A percentile compares a stretch with the other conserved stretches of the same genome.
phyloP scores from a whole-genome alignment of 495 filamentous ascomycete genomes.

The Hypomontagnella monticulosa region DNA sequence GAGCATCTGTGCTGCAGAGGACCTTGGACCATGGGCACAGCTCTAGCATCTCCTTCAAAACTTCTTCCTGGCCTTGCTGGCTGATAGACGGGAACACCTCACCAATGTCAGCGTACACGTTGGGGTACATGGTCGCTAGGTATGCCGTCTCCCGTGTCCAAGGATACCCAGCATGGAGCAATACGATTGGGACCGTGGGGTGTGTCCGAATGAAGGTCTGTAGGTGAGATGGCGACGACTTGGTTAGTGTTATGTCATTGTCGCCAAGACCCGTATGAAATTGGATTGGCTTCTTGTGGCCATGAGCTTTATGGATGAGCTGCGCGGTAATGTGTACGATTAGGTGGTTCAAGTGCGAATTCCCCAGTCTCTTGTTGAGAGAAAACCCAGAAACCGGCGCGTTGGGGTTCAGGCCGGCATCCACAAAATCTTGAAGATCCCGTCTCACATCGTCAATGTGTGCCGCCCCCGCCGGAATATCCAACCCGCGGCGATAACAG shows the following conservation, averaged over 20 bases:
- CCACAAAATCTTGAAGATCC: constrained; percentile 44
- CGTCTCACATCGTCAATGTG: constrained; percentile 36
- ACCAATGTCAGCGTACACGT: constrained; percentile 87
- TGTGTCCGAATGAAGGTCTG: constrained; percentile 77
- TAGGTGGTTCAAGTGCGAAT: constrained; percentile 70
- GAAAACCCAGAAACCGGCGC: constrained; percentile 42
- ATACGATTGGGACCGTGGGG: constrained; percentile 74
- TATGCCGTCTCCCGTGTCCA: constrained; percentile 86
- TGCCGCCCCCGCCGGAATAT: constrained; percentile 49
- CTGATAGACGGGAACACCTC: constrained; percentile 88
- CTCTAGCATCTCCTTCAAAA: constrained; percentile 79
- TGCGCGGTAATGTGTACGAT: constrained; percentile 67
- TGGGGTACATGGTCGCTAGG: constrained; percentile 79
- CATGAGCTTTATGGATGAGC: constrained; percentile 55
- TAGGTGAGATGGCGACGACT: constrained; percentile 79
- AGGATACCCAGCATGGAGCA: constrained; percentile 86
- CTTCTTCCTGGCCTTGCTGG: constrained; percentile 77
- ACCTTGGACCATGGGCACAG: constrained; percentile 80
- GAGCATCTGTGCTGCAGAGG: constrained; percentile 86
- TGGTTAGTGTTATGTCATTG: constrained; percentile 76
- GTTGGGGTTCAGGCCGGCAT: constrained; percentile 32
- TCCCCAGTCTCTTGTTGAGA: constrained; percentile 60
- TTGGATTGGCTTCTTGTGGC: constrained; percentile 76
- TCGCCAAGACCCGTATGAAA: constrained; percentile 91
- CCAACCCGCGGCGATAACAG: constrained; percentile 83